Evolutionary conservation across 2,329 filamentous ascomycete genomes (phyloP).

Genomic region (Xylaria hypoxylon): DNA sequence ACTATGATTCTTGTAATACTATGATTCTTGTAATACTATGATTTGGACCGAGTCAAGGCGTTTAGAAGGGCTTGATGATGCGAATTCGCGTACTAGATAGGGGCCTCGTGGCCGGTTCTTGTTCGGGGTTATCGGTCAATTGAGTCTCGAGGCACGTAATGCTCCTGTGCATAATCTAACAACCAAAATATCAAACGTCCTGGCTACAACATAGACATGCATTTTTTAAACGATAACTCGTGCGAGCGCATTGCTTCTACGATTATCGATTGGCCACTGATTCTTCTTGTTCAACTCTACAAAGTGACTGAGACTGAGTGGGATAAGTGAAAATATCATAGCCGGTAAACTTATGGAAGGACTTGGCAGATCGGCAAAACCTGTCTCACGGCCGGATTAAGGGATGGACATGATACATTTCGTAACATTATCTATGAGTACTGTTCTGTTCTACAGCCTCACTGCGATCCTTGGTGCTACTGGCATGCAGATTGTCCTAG

Average conservation of each 20-base stretch:
- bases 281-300: background rate
- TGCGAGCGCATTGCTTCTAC: too few species aligned
- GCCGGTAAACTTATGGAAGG: background rate
- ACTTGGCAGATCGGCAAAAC: background rate
- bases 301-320: background rate
- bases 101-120: constrained; percentile 6
- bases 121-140: constrained; percentile 1
- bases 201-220: too few species aligned
- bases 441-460: too few species aligned
- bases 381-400: background rate
- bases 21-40: constrained; percentile 24
- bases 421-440: too few species aligned
- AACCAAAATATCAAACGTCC: constrained; percentile 4
- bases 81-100: constrained; percentile 6
- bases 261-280: too few species aligned
- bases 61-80: constrained; percentile 2
- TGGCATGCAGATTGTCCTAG: constrained; percentile 11
- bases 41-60: background rate
- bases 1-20: constrained; percentile 27
- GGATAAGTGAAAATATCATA: background rate
- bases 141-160: background rate
- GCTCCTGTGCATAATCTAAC: background rate
- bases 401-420: background rate
- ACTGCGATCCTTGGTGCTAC: background rate
- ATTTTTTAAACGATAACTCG: too few species aligned